Base-by-base conservation (phyloP, 2,329 filamentous ascomycete genomes). In the Pseudogymnoascus sp. region DNA sequence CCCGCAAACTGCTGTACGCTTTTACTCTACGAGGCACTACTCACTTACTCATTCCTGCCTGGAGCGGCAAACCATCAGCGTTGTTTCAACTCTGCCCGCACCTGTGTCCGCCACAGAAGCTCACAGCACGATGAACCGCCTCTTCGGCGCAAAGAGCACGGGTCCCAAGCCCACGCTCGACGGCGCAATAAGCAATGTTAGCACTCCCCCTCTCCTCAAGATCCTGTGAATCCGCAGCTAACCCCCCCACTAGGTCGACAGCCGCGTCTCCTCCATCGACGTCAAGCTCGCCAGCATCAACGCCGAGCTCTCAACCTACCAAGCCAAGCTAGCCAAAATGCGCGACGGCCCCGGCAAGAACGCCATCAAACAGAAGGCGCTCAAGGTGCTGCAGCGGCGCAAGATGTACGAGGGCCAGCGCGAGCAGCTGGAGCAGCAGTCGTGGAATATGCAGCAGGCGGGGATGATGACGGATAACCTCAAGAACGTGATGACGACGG, bases 401-500 rank as follows among this genome's bases (percentile, higher is more conserved):
- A 96, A 96, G 75, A 88, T 93, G 77, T 96, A 96, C 85, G 95
- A 99, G 78, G 82, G 85, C 3, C 92, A 97, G 77, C 91, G 93
- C 68, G 92, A 97, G 72, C 93, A 97, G 78, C 86, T 97, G 62
- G 90, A 96, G 77, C 84, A 88, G 68, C 95, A 99, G 78, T 91
- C 91, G 21, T 97, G 93, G 93, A 97, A 97, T 79, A 97, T 99
- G 93, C 93, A 97, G 79, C 93, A 97, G 78, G 93, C 93, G 2
- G 89, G 90, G 74, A 96, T 93, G 83, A 97, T 97, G 93, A 92
- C 96, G 79, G 93, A 97, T 78, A 97, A 97, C 74, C 84, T 99
- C 62, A 95, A 96, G 76, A 97, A 97, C 76, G 93, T 95, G 67
- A 97, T 97, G 93, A 96, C 92, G 16, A 97, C 95, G 29, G 93